Evolutionary conservation across 2,329 filamentous ascomycete species (phyloP).

Genomic region (Claviceps spartinae): DNA sequence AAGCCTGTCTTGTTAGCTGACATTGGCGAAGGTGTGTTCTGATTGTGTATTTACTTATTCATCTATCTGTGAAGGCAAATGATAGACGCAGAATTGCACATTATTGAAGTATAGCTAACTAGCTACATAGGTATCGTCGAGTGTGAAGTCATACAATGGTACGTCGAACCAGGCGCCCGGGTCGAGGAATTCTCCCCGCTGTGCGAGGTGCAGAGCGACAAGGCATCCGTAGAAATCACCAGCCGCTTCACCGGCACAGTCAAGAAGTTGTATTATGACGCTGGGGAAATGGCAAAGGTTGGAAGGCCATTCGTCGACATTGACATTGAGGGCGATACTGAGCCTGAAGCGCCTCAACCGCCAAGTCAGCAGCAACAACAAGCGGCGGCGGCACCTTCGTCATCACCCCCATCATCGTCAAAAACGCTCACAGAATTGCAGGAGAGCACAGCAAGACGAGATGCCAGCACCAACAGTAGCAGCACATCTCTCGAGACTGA

Average conservation of each 20-base stretch:
- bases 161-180: conserved; percentile 85
- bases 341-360: conserved; percentile 17
- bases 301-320: conserved; percentile 92
- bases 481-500: conserved; percentile 1
- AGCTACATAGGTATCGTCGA: conserved; percentile 69
- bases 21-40: conserved; percentile 63
- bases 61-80: no score
- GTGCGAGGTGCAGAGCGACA: conserved; percentile 97
- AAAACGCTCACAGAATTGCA: conserved; percentile 1
- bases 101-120: no score
- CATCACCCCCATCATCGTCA: conserved; percentile 11
- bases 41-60: no score
- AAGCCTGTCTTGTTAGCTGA: conserved; percentile 76
- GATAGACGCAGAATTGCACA: no score
- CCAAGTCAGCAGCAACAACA: background rate
- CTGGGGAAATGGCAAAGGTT: conserved; percentile 91
- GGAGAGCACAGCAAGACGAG: background rate
- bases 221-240: conserved; percentile 82
- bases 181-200: conserved; percentile 97
- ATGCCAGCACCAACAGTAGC: background rate
- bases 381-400: conserved; percentile 12
- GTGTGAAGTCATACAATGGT: conserved; percentile 99
- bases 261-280: conserved; percentile 90
- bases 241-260: conserved; percentile 91
- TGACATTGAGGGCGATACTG: conserved; percentile 70